Conservation (phyloP, 2,329 filamentous ascomycete genomes). For the Venturia carpophila region DNA sequence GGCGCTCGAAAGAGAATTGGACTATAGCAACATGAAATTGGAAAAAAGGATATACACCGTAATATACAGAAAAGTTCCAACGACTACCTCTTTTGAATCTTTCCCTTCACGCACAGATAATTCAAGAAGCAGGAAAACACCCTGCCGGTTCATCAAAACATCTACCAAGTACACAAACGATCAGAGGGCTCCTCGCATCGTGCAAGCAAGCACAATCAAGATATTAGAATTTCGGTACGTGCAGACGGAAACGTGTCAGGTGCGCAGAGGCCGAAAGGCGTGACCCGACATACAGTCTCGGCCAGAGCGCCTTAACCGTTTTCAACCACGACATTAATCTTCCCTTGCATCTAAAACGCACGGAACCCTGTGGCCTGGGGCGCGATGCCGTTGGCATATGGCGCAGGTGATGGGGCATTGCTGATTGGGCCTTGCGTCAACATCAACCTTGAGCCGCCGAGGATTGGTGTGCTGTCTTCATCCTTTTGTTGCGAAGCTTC, state of each 20-base stretch:
- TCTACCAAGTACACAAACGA: constrained; percentile 13
- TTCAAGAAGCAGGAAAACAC: constrained; percentile 5
- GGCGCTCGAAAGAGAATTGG: background rate
- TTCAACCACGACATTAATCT: constrained; percentile 3
- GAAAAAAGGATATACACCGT: background rate
- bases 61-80: background rate
- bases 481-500: constrained; percentile 74
- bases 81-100: background rate
- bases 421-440: constrained; percentile 75
- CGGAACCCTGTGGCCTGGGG: constrained; percentile 66
- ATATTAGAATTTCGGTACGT: background rate
- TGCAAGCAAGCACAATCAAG: constrained; percentile 2
- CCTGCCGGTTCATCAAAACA: constrained; percentile 10
- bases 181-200: background rate
- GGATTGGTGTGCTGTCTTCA: constrained; percentile 87
- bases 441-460: constrained; percentile 84
- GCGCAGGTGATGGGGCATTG: constrained; percentile 47
- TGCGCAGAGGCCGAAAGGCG: background rate
- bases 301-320: background rate
- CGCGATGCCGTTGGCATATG: constrained; percentile 79
- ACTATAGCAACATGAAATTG: background rate
- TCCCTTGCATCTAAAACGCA: constrained; percentile 15
- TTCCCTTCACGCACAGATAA: background rate
- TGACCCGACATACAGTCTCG: background rate
- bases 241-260: background rate